Evolutionary conservation across 2,329 filamentous ascomycete genomes (phyloP), one percentile per base, ranked within the genome.

Genomic region (Verticillium nubilum): DNA sequence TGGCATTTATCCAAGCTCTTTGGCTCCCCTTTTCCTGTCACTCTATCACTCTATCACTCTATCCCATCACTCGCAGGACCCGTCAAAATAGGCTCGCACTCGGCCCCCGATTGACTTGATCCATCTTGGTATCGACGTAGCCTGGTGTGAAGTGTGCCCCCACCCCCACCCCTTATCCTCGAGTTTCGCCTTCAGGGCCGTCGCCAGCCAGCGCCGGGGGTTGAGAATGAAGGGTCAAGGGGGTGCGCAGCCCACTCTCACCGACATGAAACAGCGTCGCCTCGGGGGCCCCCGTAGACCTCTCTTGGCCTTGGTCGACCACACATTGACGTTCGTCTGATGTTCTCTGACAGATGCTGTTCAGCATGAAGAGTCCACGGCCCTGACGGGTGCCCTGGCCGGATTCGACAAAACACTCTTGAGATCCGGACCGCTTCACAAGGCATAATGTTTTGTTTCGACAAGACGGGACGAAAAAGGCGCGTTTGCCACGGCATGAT

Each of bases 331-430:
- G 61, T 63, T 62, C 61, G 58, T 63, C 60, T 58, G 60, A 63
- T 63, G 54, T 63, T 58, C 56, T 62, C 60, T 60, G 60, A 62
- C 61, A 62, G 56, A 59, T 28, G 52, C 26, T 57, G 57, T 62
- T 52, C 25, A 59, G 19, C 19, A 23, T 50, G 61, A 59, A 52
- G 37, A 55, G 59, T 19, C 27, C 50, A 58, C 37, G 50, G 47
- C 35, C 55, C 59, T 56, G 56, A 13, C 19, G 19, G 42, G 42
- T 50, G 42, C 42, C 42, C 42, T 50, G 42, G 42, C n/a, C 13
- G 19, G 19, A 13, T 19, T 56, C 12, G 33, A 59, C 59, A 57
- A 64, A 61, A 63, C 62, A 54, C 59, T 56, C 27, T 60, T 63
- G 61, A 60, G 57, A 58, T 62, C 55, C 33, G 26, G 28, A 52